Conservation (phyloP, 2,329 filamentous ascomycete genomes). For the Colletotrichum simmondsii region DNA sequence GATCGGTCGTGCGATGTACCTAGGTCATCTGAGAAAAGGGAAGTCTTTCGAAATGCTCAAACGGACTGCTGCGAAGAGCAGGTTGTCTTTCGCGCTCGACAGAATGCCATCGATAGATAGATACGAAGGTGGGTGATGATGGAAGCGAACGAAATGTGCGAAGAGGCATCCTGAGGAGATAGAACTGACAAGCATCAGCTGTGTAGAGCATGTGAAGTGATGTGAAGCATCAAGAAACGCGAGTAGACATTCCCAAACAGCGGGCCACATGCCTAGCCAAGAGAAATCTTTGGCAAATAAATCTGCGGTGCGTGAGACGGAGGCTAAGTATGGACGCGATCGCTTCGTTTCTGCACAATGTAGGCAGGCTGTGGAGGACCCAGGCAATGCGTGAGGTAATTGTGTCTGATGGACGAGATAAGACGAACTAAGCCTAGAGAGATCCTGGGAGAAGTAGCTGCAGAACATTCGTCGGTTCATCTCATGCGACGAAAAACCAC, state of each 20-base stretch:
- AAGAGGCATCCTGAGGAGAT: background rate
- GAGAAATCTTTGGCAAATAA: background rate
- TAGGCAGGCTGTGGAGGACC: background rate
- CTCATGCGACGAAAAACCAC: background rate
- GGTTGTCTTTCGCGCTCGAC: background rate
- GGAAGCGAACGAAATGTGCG: too few relatives aligned
- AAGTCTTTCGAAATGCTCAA: background rate
- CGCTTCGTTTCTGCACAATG: background rate
- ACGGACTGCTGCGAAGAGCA: background rate
- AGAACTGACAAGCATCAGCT: background rate
- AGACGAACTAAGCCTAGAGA: background rate
- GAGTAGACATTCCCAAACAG: background rate
- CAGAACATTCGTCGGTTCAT: background rate
- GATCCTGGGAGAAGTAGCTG: background rate
- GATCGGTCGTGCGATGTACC: too few relatives aligned
- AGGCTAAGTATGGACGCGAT: background rate
- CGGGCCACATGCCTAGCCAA: background rate
- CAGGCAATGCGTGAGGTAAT: background rate
- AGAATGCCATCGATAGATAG: background rate
- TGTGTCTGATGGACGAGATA: background rate
- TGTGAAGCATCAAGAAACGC: background rate
- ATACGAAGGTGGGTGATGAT: background rate
- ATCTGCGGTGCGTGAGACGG: background rate
- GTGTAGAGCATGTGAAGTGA: background rate
- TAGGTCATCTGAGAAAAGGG: background rate